These are phyloP conservation scores for Arthrobotrys sphaeroides DNA, from an alignment of 2,329 filamentous ascomycete species.

Conservation along the genomic window DNA sequence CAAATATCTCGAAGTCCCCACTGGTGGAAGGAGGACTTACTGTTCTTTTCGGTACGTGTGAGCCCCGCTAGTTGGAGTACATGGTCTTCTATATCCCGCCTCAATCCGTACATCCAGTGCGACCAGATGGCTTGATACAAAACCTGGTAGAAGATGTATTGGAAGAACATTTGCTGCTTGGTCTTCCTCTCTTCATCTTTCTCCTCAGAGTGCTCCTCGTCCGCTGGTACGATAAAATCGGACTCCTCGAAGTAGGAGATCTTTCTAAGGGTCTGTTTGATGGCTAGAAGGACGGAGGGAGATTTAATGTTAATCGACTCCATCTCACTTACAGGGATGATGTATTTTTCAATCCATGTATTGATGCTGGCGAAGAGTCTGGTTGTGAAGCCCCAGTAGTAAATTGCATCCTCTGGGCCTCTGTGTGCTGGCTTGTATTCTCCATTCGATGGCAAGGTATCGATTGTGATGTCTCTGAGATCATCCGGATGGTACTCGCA, in stretches of 20 bases:
- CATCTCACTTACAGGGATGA: slow-evolving; percentile 7
- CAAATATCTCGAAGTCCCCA: background rate
- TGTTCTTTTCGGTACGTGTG: slow-evolving; percentile 7
- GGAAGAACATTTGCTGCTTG: slow-evolving; percentile 45
- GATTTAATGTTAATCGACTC: slow-evolving; percentile 7
- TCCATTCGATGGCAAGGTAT: slow-evolving; percentile 31
- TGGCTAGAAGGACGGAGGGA: background rate
- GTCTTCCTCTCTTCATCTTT: background rate
- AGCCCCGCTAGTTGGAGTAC: slow-evolving; percentile 21
- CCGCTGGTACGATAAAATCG: slow-evolving; percentile 13
- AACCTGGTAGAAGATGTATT: slow-evolving; percentile 42
- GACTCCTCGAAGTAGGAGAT: slow-evolving; percentile 29
- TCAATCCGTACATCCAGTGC: slow-evolving; percentile 42
- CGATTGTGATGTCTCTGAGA: slow-evolving; percentile 30
- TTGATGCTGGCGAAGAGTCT: slow-evolving; percentile 37
- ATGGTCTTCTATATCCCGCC: background rate
- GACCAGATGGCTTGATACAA: slow-evolving; percentile 38
- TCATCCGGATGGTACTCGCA: slow-evolving; percentile 33
- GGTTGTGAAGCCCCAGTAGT: slow-evolving; percentile 15
- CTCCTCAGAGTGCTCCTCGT: background rate
- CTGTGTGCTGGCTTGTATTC: slow-evolving; percentile 25
- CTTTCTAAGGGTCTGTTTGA: slow-evolving; percentile 16
- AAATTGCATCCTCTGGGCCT: slow-evolving; percentile 13
- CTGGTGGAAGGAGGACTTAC: slow-evolving; percentile 9
- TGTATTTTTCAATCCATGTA: slow-evolving; percentile 33